Percentiles rank a stretch among this genome's conserved stretches.
phyloP scores from a whole-genome alignment of 1,284 basidiomycete species.

The Cutaneotrichosporon sp. region DNA sequence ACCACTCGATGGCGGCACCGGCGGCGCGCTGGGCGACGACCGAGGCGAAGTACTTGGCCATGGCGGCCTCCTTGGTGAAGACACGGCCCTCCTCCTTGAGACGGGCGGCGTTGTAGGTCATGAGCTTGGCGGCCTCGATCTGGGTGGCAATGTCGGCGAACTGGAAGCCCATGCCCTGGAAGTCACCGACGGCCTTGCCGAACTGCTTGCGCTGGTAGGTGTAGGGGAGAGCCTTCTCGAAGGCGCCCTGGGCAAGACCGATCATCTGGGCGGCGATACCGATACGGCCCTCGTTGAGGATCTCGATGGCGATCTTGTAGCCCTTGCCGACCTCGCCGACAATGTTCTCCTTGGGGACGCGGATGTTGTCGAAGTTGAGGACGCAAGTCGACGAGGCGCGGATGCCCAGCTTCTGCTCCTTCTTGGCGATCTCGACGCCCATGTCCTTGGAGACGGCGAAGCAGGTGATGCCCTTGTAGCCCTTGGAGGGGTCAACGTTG shows the following conservation, averaged over 20 bases:
- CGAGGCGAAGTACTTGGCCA: slow-evolving; percentile 91
- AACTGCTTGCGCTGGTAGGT: slow-evolving; percentile 91
- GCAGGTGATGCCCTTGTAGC: slow-evolving; percentile 99
- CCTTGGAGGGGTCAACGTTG: slow-evolving; percentile 90
- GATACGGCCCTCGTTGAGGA: slow-evolving; percentile 95
- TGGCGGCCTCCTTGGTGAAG: slow-evolving; percentile 93
- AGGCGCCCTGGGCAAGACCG: slow-evolving; percentile 95
- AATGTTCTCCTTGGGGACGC: slow-evolving; percentile 88
- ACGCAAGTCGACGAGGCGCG: slow-evolving; percentile 96
- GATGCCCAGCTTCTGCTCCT: slow-evolving; percentile 98
- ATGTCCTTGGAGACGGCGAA: slow-evolving; percentile 95
- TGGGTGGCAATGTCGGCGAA: slow-evolving; percentile 85
- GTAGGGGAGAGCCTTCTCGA: slow-evolving; percentile 88
- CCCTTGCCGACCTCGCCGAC: slow-evolving; percentile 84
- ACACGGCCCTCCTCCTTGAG: slow-evolving; percentile 78
- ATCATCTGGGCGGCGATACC: slow-evolving; percentile 98
- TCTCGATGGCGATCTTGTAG: slow-evolving; percentile 98
- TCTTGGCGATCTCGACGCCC: slow-evolving; percentile 97
- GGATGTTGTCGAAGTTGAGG: slow-evolving; percentile 93
- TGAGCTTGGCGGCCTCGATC: slow-evolving; percentile 85
- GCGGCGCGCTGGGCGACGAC: slow-evolving; percentile 86
- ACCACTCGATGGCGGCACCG: slow-evolving; percentile 94
- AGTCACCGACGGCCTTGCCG: slow-evolving; percentile 78
- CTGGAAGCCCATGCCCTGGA: slow-evolving; percentile 93
- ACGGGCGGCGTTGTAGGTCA: slow-evolving; percentile 96